Conservation (phyloP, 805 yeast genomes). For the Wickerhamomyces subpelliculosus region DNA sequence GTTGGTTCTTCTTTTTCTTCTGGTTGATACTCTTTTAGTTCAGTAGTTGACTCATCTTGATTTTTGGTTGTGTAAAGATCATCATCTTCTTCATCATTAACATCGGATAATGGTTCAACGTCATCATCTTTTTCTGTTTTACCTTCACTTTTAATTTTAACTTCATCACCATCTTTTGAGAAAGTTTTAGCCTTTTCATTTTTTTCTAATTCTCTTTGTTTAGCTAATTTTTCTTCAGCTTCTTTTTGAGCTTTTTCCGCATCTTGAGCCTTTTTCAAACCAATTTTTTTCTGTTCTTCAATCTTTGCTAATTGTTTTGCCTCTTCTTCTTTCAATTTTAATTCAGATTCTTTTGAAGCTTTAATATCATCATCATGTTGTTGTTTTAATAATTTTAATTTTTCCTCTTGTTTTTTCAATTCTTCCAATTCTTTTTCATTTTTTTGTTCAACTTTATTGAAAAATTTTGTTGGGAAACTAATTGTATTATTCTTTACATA, state of each 20-base stretch:
- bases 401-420: slow-evolving; percentile 10
- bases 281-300: slow-evolving; percentile 9
- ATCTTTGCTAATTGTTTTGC: slow-evolving; percentile 3
- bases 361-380: slow-evolving; percentile 6
- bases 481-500: not conserved
- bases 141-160: slow-evolving; percentile 3
- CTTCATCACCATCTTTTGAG: not conserved
- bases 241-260: slow-evolving; percentile 2
- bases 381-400: slow-evolving; percentile 8
- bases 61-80: not conserved
- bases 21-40: not conserved
- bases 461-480: slow-evolving; percentile 5
- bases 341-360: slow-evolving; percentile 2
- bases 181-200: too few relatives aligned
- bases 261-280: slow-evolving; percentile 6
- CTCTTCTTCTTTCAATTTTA: slow-evolving; percentile 2
- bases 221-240: slow-evolving; percentile 1
- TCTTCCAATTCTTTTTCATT: slow-evolving; percentile 11
- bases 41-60: not conserved
- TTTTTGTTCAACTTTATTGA: slow-evolving; percentile 10
- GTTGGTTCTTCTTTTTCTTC: slow-evolving; percentile 1
- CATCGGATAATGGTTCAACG: slow-evolving; percentile 1
- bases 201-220: too few relatives aligned
- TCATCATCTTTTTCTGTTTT: slow-evolving; percentile 3
- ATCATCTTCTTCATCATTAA: slow-evolving; percentile 2